These are phyloP conservation scores for Globisporangium acanthophoron DNA, from an alignment of 352 stramenopile genomes.

Conservation along the genomic window DNA sequence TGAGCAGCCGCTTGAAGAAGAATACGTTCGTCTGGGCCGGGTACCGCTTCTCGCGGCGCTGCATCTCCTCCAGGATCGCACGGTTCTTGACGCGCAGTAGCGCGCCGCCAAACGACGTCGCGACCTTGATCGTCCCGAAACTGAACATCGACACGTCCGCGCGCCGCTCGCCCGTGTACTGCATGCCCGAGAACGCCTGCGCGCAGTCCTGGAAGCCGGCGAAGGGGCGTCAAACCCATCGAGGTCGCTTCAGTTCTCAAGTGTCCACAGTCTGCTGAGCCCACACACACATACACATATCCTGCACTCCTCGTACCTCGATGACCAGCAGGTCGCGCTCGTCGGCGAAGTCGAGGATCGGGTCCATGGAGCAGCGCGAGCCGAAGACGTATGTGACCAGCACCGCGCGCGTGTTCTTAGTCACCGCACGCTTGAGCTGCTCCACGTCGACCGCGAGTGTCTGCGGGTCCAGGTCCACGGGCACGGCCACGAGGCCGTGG, in stretches of 20 bases:
- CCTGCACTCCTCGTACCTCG: constrained; percentile 20
- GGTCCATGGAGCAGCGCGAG: constrained; percentile 49
- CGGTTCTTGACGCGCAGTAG: constrained; percentile 59
- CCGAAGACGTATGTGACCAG: constrained; percentile 83
- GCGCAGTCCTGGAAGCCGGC: constrained; percentile 45
- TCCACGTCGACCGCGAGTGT: constrained; percentile 58
- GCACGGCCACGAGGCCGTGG: constrained; percentile 69
- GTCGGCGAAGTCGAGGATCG: constrained; percentile 41
- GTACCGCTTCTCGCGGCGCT: constrained; percentile 58
- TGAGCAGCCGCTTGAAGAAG: constrained; percentile 73
- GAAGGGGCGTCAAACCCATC: too few relatives aligned
- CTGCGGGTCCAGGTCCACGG: constrained; percentile 58
- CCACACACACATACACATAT: too few relatives aligned
- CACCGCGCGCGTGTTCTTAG: constrained; percentile 59
- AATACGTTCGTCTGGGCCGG: constrained; percentile 57
- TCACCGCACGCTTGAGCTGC: constrained; percentile 35
- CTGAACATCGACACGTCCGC: constrained; percentile 84
- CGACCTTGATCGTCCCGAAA: constrained; percentile 86
- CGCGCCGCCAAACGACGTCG: constrained; percentile 71
- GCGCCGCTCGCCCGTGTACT: constrained; percentile 55
- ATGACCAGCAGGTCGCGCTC: constrained; percentile 55
- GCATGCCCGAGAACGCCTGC: constrained; percentile 58
- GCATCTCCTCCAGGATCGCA: constrained; percentile 58
- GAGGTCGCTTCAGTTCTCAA: too few relatives aligned
- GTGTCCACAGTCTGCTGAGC: too few relatives aligned